Base-by-base conservation (phyloP, 768 basidiomycete genomes). In the Leccinum subgranulosum region DNA sequence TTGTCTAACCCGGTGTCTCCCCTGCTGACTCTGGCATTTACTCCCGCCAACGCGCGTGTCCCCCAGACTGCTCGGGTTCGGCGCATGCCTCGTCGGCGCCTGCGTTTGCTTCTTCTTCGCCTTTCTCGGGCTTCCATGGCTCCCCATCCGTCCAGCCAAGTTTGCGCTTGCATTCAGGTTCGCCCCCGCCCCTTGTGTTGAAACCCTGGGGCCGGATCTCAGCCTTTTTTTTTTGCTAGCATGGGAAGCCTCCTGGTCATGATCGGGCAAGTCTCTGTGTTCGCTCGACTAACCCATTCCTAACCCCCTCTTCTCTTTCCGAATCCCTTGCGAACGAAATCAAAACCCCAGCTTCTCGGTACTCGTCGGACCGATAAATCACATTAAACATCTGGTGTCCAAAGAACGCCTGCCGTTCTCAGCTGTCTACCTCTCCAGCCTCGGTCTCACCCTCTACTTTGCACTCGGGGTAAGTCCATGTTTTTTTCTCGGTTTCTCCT, bases 241-340 rank as follows among this genome's bases (percentile, higher is more conserved):
- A 75, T 96, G 55, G 94, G 94, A 36, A 92, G 90, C 62, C 75
- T 94, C 58, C 83, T 99, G 29, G 95, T 98, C 71, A 98, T 99
- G 96, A 87, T 92, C 69, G 97, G 94, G 87, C 93, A 65, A 65
- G 87, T 64, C 29, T 19, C 33, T 17, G 5, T 6, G 14, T 31
- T 1, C 12, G 2, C n/a, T n/a, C 6, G n/a, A 23, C 12, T 15
- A 3, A 46, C 45, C 45, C 43, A 1, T 27, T 25, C 12, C 49
- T 19, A 50, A 4, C 25, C 41, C 9, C n/a, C n/a, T n/a, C n/a
- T 12, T 2, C 5, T 12, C 33, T 6, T n/a, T n/a, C n/a, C n/a
- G n/a, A n/a, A n/a, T n/a, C n/a, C n/a, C n/a, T n/a, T n/a, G n/a
- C n/a, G n/a, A n/a, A n/a, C n/a, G n/a, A n/a, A n/a, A n/a, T n/a